A percentile compares a stretch with the other conserved stretches of the same genome.
These are phyloP conservation scores for Paulownia fortunei DNA, from an alignment of 257 asterid species.

Conservation along the genomic window DNA sequence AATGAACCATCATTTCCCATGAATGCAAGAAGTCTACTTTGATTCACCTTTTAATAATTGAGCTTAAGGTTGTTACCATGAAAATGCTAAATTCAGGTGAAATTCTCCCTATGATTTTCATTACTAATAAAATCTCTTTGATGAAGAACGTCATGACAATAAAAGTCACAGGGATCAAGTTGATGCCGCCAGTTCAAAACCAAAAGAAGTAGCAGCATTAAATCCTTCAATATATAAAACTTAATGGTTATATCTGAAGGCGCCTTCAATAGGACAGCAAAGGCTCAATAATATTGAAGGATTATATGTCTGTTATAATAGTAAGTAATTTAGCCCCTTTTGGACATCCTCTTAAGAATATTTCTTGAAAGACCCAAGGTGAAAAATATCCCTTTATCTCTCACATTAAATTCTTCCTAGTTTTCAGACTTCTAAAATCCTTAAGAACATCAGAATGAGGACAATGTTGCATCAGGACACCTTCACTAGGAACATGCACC, in stretches of 20 bases:
- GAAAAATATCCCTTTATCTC: neutral
- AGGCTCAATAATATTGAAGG: neutral
- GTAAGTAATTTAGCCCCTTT: neutral
- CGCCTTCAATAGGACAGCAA: neutral
- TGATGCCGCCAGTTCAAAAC: too few species aligned
- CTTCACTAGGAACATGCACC: neutral
- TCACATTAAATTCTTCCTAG: neutral
- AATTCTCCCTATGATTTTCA: too few species aligned
- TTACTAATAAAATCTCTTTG: neutral
- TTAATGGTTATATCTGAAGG: neutral
- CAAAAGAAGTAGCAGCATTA: too few species aligned
- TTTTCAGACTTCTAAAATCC: neutral
- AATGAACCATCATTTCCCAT: neutral
- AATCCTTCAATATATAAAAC: neutral
- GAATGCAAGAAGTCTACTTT: neutral
- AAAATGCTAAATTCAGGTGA: too few species aligned
- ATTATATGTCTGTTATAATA: neutral
- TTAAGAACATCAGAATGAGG: neutral
- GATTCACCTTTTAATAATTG: too few species aligned
- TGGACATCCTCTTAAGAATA: neutral
- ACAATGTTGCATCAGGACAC: neutral
- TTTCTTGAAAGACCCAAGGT: neutral
- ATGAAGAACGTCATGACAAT: neutral
- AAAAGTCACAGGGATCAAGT: too few species aligned
- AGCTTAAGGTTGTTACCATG: too few species aligned